Conservation (phyloP, 371 early-diverging fungal genomes). For the Syncephalastrum sp. region DNA sequence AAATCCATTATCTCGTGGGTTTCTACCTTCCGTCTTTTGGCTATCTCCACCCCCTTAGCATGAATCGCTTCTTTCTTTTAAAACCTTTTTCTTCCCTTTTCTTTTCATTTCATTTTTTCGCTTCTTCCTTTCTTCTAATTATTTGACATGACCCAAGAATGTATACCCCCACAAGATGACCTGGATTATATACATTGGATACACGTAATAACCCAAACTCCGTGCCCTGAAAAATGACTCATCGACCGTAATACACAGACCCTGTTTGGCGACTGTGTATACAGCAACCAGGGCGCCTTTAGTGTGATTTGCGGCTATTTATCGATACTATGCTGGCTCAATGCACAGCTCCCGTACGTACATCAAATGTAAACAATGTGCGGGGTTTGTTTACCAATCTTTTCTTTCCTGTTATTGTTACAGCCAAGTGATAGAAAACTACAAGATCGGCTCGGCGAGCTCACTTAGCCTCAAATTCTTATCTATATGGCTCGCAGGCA, state of each 20-base stretch:
- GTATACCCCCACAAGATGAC: constrained; percentile 14
- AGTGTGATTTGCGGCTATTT: constrained; percentile 56
- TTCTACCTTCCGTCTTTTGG: too few species aligned
- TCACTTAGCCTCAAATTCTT: constrained; percentile 62
- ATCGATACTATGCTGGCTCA: constrained; percentile 74
- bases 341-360: constrained; percentile 75
- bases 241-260: constrained; percentile 13
- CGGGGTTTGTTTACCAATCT: constrained; percentile 1
- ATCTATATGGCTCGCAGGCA: constrained; percentile 67
- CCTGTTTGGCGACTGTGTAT: constrained; percentile 59
- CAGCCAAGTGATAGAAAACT: constrained; percentile 69
- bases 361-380: constrained; percentile 18
- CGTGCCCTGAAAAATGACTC: constrained; percentile 6
- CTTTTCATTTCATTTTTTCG: not conserved
- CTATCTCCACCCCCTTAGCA: too few species aligned
- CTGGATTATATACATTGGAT: constrained; percentile 32
- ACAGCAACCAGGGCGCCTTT: constrained; percentile 44
- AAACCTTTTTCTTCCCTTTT: not conserved
- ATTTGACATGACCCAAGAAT: not conserved
- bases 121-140: constrained; percentile 1
- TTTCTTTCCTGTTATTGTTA: not conserved
- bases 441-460: constrained; percentile 48
- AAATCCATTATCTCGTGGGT: too few species aligned
- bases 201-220: constrained; percentile 19
- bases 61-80: too few species aligned